phyloP scores from a whole-genome alignment of 345 rosid genomes.

The Heritiera littoralis region DNA sequence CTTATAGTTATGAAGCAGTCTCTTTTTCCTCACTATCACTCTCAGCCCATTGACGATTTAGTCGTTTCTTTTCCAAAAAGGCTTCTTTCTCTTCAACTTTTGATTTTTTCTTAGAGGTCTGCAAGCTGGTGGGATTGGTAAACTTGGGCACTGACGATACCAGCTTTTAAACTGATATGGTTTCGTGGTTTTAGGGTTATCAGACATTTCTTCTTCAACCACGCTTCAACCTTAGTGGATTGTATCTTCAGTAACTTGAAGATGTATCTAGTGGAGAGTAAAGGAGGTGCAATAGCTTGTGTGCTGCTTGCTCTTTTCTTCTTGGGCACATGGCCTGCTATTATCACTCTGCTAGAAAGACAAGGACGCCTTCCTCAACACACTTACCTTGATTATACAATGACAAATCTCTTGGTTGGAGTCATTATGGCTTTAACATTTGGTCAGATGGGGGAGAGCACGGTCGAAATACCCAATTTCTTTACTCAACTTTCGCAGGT shows the following conservation, averaged over 20 bases:
- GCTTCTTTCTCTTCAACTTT: background rate
- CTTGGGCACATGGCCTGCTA: conserved; percentile 89
- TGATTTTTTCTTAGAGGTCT: background rate
- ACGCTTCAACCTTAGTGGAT: no score
- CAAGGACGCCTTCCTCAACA: conserved; percentile 93
- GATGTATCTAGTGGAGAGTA: conserved; percentile 73
- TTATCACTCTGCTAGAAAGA: conserved; percentile 73
- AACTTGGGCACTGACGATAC: background rate
- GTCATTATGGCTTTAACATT: conserved; percentile 76
- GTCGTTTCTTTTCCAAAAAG: background rate
- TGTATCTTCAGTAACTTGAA: conserved; percentile 15
- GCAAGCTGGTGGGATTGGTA: background rate
- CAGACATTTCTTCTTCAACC: conserved; percentile 8
- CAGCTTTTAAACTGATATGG: background rate
- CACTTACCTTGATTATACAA: conserved; percentile 80
- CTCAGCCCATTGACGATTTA: background rate
- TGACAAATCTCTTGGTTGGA: conserved; percentile 79
- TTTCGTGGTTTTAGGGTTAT: background rate
- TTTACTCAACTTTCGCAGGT: conserved; percentile 67
- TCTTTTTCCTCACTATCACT: background rate
- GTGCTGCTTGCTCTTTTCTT: conserved; percentile 72
- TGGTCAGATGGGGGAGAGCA: conserved; percentile 59
- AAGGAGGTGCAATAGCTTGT: conserved; percentile 80
- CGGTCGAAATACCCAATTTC: conserved; percentile 57
- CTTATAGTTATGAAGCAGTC: background rate